These are phyloP conservation scores for Alternaria sp. DNA, from an alignment of 2,329 filamentous ascomycete species.

Conservation along the genomic window DNA sequence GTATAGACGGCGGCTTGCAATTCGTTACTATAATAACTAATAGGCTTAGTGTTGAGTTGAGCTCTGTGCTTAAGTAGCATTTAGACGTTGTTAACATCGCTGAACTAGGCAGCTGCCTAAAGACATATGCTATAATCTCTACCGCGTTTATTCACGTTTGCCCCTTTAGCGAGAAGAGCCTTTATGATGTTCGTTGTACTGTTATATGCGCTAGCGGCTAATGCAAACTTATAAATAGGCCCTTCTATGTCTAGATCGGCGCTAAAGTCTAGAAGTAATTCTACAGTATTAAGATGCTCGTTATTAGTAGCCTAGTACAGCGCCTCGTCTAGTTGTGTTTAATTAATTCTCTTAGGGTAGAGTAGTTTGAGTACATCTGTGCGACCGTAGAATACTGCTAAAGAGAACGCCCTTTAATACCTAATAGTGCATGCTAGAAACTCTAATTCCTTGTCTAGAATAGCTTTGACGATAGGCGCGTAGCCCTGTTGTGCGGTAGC, in stretches of 20 bases:
- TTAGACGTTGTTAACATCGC: constrained; percentile 31
- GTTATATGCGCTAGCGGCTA: constrained; percentile 33
- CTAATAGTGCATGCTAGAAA: constrained; percentile 14
- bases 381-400: constrained; percentile 32
- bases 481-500: constrained; percentile 33
- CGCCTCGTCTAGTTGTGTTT: constrained; percentile 27
- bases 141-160: constrained; percentile 34
- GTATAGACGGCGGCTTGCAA: constrained; percentile 34
- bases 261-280: constrained; percentile 31
- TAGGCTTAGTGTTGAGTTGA: constrained; percentile 28
- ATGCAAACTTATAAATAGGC: constrained; percentile 31
- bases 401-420: constrained; percentile 32
- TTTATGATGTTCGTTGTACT: constrained; percentile 32
- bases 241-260: constrained; percentile 35
- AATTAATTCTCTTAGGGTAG: constrained; percentile 19
- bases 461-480: constrained; percentile 25
- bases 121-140: constrained; percentile 35
- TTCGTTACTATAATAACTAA: constrained; percentile 31
- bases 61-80: constrained; percentile 36
- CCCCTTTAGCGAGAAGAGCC: constrained; percentile 28
- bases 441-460: constrained; percentile 22
- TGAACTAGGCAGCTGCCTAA: constrained; percentile 27
- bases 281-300: constrained; percentile 31
- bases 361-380: constrained; percentile 29
- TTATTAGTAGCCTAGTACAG: constrained; percentile 33